Evolutionary conservation across 345 rosid genomes (phyloP), one percentile per base, ranked within the genome.

Genomic region (Melaleuca alternifolia): DNA sequence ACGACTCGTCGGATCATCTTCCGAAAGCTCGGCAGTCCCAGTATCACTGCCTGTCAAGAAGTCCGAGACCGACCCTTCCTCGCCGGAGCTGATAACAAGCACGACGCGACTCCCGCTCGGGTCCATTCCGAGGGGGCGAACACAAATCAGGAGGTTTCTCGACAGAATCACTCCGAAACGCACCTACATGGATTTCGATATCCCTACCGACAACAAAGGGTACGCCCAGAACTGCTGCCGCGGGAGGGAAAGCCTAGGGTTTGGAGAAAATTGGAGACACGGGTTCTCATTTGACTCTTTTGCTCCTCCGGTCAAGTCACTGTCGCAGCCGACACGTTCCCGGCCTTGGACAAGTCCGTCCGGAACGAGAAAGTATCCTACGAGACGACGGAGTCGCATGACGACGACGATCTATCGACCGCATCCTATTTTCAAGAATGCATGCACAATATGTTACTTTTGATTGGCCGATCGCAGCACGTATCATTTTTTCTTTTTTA

Each of bases 41-140:
- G 30, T 20, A 14, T 26, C 83, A 51, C 30, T 48, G 85, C 23
- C 88, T 85, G 11, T 83, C 89, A 33, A 83, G 89, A 61, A 88
- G 77, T 20, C 89, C 65, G 86, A 79, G 77, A 51, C 23, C 51
- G 50, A 28, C 41, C 50, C 82, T 62, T 93, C 97, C 30, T 94
- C 95, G 59, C 92, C 95, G 76, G 97, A 94, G 87, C 95, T 93
- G 86, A 93, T 87, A 50, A 92, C 93, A 75, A 92, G 90, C 23
- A 92, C 84, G 51, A 84, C 84, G 0, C 87, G 54, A 24, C 51
- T 91, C 91, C 89, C 89, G 7, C 54, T 41, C 30, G 75, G 84
- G 51, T 51, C 87, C 84, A 75, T 79, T 56, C 79, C 81, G 11
- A 41, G 41, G 81, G 48, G 48, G 6, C 81, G 81, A 37, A 71